Base-by-base conservation (phyloP, 2,329 filamentous ascomycete genomes). In the Diaporthe eres region DNA sequence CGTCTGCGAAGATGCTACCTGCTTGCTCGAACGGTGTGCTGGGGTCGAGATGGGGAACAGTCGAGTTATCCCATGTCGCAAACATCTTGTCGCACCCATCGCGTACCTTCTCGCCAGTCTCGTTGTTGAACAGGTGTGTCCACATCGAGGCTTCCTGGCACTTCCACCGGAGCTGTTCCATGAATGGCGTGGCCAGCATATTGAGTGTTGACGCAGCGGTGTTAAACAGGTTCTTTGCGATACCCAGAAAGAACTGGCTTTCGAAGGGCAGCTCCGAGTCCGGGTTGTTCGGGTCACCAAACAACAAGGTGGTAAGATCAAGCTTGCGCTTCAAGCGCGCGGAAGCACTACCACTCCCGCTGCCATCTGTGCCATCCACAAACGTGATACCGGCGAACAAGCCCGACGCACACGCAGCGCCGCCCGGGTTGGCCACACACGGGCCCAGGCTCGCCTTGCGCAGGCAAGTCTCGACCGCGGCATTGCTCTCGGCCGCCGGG, bases 251-350 rank as follows among this genome's bases (percentile, higher is more conserved):
- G 37, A 61, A 42, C 12, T 61, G 58, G n/a, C 58, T 61, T 4
- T 42, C 58, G 22, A 61, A 61, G 15, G 58, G 22, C 9, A 61
- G 58, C 37, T 42, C 22, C 58, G 58, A 61, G 58, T 61, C 58
- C 37, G 58, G 58, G 58, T 61, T 61, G 34, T 61, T 61, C 13
- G 58, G 37, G n/a, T 61, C 58, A 10, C 58, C 58, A 5, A 61
- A 61, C 12, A 61, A 19, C 37, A 61, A 39, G 22, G 34, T 61
- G 10, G 12, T 28, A 0, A 61, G 37, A 25, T 61, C 58, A 17
- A 61, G 19, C 58, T 61, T 15, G 37, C 57, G 57, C 57, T 39
- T 60, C 34, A 60, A 6, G 31, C 57, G 57, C 0, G 57, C 57
- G 19, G 57, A 10, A 12, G 57, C 19, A 25, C 57, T 60, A 3